A percentile compares a stretch with the other conserved stretches of the same genome.
These are phyloP conservation scores for Penicillium cinerascens DNA, from an alignment of 495 filamentous ascomycete species.

Conservation along the genomic window DNA sequence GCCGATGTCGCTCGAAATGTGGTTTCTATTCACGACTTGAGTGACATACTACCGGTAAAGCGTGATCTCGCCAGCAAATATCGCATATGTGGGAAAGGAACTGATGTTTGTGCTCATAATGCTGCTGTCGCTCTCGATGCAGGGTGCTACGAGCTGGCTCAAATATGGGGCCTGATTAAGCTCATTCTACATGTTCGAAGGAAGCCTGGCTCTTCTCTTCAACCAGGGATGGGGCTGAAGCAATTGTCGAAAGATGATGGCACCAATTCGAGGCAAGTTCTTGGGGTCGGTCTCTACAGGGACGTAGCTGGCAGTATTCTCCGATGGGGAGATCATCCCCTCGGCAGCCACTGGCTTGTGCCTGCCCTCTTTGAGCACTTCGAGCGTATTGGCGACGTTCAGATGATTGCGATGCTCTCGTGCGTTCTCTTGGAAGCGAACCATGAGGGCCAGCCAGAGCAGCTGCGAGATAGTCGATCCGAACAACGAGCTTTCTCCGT, in stretches of 20 bases:
- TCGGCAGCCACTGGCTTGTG: conserved; percentile 72
- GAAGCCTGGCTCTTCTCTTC: conserved; percentile 43
- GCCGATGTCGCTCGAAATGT: conserved; percentile 46
- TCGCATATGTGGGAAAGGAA: conserved; percentile 74
- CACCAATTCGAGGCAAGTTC: background rate
- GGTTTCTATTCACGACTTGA: conserved; percentile 68
- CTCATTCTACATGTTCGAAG: conserved; percentile 74
- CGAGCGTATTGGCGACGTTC: conserved; percentile 73
- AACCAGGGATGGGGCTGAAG: conserved; percentile 43
- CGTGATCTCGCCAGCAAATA: conserved; percentile 72
- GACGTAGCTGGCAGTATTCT: conserved; percentile 52
- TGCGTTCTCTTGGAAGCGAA: conserved; percentile 75
- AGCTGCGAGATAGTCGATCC: conserved; percentile 10
- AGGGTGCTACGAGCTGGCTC: conserved; percentile 69
- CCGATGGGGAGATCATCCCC: conserved; percentile 81
- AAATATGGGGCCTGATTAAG: conserved; percentile 79
- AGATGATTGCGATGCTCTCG: conserved; percentile 94
- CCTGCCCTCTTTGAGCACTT: conserved; percentile 65
- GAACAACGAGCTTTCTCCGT: conserved; percentile 31
- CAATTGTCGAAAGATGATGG: conserved; percentile 7
- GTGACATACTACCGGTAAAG: conserved; percentile 69
- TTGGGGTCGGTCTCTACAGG: conserved; percentile 12
- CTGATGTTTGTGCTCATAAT: conserved; percentile 79
- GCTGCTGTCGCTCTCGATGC: conserved; percentile 69
- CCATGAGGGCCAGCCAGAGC: conserved; percentile 20